Conservation (phyloP, 257 asterid genomes). For the Misopates orontium region DNA sequence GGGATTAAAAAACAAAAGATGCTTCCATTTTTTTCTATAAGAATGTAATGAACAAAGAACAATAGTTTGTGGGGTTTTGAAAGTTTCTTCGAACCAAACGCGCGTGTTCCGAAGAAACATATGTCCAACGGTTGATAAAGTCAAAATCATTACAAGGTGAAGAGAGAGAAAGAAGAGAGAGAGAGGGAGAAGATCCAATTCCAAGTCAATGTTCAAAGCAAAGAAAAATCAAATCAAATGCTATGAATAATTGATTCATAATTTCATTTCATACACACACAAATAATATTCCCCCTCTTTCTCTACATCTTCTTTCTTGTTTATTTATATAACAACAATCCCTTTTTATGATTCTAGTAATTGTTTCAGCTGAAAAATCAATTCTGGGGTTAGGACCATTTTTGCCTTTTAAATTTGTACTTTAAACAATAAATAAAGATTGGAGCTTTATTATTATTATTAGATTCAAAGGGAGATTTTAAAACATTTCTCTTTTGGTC, state of each 20-base stretch:
- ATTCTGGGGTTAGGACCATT: background rate
- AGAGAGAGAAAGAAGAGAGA: conserved; percentile 31
- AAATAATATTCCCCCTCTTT: conserved; percentile 9
- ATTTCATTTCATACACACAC: too few species aligned
- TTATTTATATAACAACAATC: conserved; percentile 2
- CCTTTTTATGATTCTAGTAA: background rate
- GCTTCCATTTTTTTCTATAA: too few species aligned
- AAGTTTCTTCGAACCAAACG: conserved; percentile 28
- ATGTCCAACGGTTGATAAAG: conserved; percentile 25
- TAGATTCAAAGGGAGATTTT: conserved; percentile 27
- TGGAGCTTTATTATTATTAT: conserved; percentile 9
- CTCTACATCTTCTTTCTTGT: conserved; percentile 1
- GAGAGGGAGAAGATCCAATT: conserved; percentile 21
- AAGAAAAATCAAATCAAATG: conserved; percentile 26
- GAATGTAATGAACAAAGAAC: background rate
- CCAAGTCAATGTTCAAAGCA: conserved; percentile 44
- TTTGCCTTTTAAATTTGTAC: background rate
- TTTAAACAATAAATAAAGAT: background rate
- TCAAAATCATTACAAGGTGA: conserved; percentile 11
- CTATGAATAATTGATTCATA: conserved; percentile 17
- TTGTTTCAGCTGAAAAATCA: conserved; percentile 24
- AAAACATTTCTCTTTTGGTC: conserved; percentile 27
- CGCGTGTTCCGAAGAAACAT: conserved; percentile 28
- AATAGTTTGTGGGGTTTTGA: conserved; percentile 29
- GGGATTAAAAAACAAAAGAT: too few species aligned